Conservation (phyloP, 805 yeast species). For the Millerago galiae region DNA sequence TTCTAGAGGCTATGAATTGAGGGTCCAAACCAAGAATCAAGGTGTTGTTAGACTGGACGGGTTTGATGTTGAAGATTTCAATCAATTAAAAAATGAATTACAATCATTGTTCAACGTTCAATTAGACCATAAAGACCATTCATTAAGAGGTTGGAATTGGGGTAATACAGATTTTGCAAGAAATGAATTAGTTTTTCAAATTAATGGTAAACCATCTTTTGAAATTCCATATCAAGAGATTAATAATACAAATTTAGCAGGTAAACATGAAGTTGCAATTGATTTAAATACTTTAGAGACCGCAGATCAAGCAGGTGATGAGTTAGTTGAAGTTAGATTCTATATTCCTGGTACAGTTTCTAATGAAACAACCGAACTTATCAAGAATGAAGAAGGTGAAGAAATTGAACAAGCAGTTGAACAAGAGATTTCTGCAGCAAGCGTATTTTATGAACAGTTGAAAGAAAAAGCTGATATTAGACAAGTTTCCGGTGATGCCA, state of each 20-base stretch:
- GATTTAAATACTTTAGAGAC: constrained; percentile 63
- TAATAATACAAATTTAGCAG: constrained; percentile 80
- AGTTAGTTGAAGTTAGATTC: constrained; percentile 88
- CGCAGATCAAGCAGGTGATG: constrained; percentile 79
- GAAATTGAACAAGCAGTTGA: constrained; percentile 25
- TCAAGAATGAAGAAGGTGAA: constrained; percentile 27
- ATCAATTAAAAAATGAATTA: constrained; percentile 73
- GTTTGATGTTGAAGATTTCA: constrained; percentile 78
- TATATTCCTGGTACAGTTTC: constrained; percentile 82
- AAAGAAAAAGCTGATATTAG: constrained; percentile 94
- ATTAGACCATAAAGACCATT: constrained; percentile 83
- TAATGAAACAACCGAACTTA: constrained; percentile 21
- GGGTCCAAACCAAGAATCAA: constrained; percentile 81
- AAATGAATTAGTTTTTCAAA: constrained; percentile 80
- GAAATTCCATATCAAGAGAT: constrained; percentile 82
- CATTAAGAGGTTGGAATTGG: constrained; percentile 99
- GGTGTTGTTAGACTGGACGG: constrained; percentile 91
- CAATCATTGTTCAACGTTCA: constrained; percentile 67
- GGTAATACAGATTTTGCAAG: constrained; percentile 90
- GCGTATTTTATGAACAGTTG: constrained; percentile 81
- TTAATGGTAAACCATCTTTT: constrained; percentile 83
- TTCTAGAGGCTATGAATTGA: constrained; percentile 81
- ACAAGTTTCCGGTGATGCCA: constrained; percentile 88
- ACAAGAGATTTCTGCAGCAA: constrained; percentile 64
- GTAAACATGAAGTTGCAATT: constrained; percentile 88